Conservation (phyloP, 345 rosid species). For the Sisymbrium irio region DNA sequence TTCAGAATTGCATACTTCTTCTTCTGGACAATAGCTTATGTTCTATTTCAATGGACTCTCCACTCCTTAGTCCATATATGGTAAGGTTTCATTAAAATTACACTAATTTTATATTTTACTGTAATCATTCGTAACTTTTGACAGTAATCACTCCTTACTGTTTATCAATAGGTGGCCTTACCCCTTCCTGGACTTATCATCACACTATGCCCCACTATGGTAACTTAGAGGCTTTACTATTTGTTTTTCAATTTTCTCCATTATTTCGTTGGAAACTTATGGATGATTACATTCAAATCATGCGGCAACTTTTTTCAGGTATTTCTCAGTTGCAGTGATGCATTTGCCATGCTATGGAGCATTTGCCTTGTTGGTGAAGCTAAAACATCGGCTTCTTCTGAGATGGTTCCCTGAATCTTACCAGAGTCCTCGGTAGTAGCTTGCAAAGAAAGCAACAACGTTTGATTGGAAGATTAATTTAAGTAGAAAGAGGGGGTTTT, state of each 20-base stretch:
- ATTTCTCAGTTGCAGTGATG: constrained; percentile 77
- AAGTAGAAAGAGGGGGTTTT: constrained; percentile 21
- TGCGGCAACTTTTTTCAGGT: constrained; percentile 45
- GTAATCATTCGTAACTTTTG: constrained; percentile 6
- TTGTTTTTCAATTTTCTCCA: background rate
- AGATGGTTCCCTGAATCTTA: constrained; percentile 78
- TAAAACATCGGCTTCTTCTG: constrained; percentile 55
- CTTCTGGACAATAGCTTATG: constrained; percentile 78
- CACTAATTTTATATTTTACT: background rate
- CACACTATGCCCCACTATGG: constrained; percentile 86
- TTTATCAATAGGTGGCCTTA: constrained; percentile 86
- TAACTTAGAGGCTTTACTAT: constrained; percentile 28
- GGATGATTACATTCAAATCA: background rate
- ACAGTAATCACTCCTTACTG: background rate
- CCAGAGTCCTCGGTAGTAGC: constrained; percentile 42
- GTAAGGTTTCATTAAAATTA: constrained; percentile 36
- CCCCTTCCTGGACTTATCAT: constrained; percentile 90
- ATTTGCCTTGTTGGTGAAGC: constrained; percentile 60
- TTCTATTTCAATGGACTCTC: constrained; percentile 78
- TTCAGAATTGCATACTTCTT: constrained; percentile 91
- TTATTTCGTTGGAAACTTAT: background rate
- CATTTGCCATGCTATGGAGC: constrained; percentile 83
- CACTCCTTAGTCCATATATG: constrained; percentile 69
- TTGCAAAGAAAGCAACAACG: background rate
- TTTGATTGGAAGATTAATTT: constrained; percentile 7